phyloP scores from a whole-genome alignment of 768 basidiomycete genomes.

The Hygrocybe punicea region DNA sequence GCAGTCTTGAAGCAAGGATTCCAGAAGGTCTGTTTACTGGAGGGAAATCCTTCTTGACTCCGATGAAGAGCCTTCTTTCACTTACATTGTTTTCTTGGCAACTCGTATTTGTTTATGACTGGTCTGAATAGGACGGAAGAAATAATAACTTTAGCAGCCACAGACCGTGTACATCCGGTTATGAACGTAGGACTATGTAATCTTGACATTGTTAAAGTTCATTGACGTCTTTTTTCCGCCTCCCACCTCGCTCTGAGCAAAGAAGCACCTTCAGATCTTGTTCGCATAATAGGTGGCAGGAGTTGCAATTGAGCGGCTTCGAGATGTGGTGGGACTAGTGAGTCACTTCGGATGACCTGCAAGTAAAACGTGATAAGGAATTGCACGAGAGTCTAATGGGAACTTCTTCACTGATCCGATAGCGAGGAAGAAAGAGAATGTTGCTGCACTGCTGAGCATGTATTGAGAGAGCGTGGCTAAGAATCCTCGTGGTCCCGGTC shows the following conservation, averaged over 20 bases:
- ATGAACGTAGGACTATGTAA: not conserved
- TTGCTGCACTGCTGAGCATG: conserved; percentile 97
- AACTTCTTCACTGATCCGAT: conserved; percentile 75
- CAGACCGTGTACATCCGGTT: not conserved
- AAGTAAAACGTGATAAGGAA: conserved; percentile 4
- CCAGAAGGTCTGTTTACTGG: no score
- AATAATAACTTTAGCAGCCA: no score
- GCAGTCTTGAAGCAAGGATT: no score
- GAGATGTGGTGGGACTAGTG: conserved; percentile 52
- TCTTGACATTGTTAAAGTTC: not conserved
- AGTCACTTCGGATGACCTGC: conserved; percentile 89
- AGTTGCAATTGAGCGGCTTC: conserved; percentile 62
- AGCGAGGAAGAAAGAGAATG: conserved; percentile 95
- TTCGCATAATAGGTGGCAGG: conserved; percentile 51
- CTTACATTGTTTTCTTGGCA: no score
- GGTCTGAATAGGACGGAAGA: no score
- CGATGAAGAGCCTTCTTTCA: no score
- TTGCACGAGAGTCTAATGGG: not conserved
- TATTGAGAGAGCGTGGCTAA: conserved; percentile 94
- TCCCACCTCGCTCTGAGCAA: conserved; percentile 77
- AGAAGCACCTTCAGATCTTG: conserved; percentile 64
- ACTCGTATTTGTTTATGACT: no score
- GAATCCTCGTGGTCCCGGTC: conserved; percentile 86
- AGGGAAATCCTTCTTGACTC: no score
- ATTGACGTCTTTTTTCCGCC: conserved; percentile 47